These are phyloP conservation scores for Xylaria grammica DNA, from an alignment of 495 filamentous ascomycete genomes.

Conservation along the genomic window DNA sequence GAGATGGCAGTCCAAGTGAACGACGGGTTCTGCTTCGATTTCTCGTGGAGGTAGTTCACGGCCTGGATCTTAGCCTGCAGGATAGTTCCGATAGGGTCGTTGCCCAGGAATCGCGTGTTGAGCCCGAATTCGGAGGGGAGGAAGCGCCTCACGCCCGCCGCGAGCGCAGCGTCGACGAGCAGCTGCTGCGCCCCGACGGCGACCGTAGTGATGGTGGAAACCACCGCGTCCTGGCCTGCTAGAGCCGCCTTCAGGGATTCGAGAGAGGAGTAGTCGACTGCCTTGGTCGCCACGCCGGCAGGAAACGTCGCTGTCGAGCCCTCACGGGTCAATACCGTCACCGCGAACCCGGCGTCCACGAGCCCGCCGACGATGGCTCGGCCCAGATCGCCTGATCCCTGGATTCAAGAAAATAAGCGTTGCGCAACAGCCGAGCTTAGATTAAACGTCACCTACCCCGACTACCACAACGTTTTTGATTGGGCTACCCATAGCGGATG, in stretches of 20 bases:
- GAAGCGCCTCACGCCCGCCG: constrained; percentile 64
- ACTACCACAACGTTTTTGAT: constrained; percentile 59
- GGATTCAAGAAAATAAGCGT: constrained; percentile 14
- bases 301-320: constrained; percentile 46
- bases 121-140: constrained; percentile 69
- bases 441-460: constrained; percentile 48
- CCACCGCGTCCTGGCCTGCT: constrained; percentile 60
- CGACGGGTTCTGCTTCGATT: constrained; percentile 38
- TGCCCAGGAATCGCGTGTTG: constrained; percentile 45
- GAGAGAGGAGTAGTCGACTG: constrained; percentile 62
- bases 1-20: constrained; percentile 60
- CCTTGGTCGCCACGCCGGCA: constrained; percentile 43
- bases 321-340: constrained; percentile 63
- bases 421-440: neutral
- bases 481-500: constrained; percentile 18
- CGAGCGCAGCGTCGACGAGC: constrained; percentile 65
- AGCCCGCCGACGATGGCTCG: constrained; percentile 60
- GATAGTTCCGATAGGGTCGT: constrained; percentile 45
- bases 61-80: constrained; percentile 55
- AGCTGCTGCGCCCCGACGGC: constrained; percentile 47
- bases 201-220: constrained; percentile 52
- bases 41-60: constrained; percentile 55
- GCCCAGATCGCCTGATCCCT: constrained; percentile 67
- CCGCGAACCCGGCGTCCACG: constrained; percentile 57
- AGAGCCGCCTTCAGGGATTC: constrained; percentile 57